These are phyloP conservation scores for Ascochyta clinopodiicola DNA, from an alignment of 2,329 filamentous ascomycete genomes.

Conservation along the genomic window DNA sequence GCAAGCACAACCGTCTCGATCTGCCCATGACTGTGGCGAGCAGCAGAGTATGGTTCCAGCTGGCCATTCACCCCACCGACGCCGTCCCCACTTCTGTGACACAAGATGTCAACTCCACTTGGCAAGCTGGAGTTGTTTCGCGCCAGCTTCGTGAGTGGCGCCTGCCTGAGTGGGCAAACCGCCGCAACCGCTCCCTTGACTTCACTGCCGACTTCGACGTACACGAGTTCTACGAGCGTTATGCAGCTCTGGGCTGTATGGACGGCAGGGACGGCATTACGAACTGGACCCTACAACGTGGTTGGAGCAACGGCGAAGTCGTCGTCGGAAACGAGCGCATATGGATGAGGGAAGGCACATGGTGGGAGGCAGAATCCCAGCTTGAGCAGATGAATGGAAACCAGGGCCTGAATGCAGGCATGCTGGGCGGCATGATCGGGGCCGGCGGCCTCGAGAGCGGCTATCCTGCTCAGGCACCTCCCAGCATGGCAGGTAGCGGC, in stretches of 20 bases:
- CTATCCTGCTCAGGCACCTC: slow-evolving; percentile 67
- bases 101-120: slow-evolving; percentile 77
- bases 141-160: slow-evolving; percentile 93
- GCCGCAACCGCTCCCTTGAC: slow-evolving; percentile 86
- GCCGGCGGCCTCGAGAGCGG: slow-evolving; percentile 71
- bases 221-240: slow-evolving; percentile 87
- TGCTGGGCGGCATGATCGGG: slow-evolving; percentile 59
- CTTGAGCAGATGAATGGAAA: slow-evolving; percentile 79
- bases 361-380: slow-evolving; percentile 98
- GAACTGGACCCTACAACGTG: slow-evolving; percentile 90
- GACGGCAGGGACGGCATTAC: slow-evolving; percentile 93
- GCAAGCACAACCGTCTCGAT: slow-evolving; percentile 79
- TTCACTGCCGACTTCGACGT: slow-evolving; percentile 97
- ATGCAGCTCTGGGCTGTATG: slow-evolving; percentile 81
- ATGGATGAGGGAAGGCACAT: slow-evolving; percentile 92
- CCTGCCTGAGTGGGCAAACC: slow-evolving; percentile 94
- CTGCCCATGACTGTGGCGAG: slow-evolving; percentile 75
- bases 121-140: slow-evolving; percentile 93
- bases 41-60: slow-evolving; percentile 94
- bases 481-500: slow-evolving; percentile 60
- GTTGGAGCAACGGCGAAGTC: slow-evolving; percentile 98
- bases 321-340: slow-evolving; percentile 88
- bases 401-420: slow-evolving; percentile 34
- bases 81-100: slow-evolving; percentile 78
- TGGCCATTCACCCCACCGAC: slow-evolving; percentile 90